A percentile compares a stretch with the other conserved stretches of the same genome.
Evolutionary conservation across 1,284 basidiomycete genomes (phyloP).

Genomic region (Cryptococcus wingfieldii): DNA sequence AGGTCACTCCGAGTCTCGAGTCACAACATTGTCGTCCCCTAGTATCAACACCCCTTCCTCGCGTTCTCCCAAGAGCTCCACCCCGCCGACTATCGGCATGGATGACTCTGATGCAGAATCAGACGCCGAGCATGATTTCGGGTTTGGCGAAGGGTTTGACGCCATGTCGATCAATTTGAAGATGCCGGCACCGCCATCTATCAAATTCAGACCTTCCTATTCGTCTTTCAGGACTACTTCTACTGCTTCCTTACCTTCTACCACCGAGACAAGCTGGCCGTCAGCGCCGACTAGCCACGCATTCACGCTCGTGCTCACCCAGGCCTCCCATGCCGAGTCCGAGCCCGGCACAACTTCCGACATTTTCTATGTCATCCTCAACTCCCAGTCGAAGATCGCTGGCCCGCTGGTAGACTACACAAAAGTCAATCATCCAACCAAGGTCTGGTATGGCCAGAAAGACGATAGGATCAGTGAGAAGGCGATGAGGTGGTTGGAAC

Average conservation of each 20-base stretch:
- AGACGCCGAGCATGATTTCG: conserved; percentile 3
- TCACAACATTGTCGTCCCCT: background rate
- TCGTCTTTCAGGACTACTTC: conserved; percentile 1
- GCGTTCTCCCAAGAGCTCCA: background rate
- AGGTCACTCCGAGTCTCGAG: background rate
- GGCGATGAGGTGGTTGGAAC: conserved; percentile 85
- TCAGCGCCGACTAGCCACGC: conserved; percentile 15
- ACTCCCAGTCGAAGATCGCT: conserved; percentile 38
- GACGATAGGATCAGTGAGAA: conserved; percentile 90
- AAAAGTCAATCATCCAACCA: conserved; percentile 71
- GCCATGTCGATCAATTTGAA: conserved; percentile 1
- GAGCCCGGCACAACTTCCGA: conserved; percentile 85
- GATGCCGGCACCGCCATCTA: conserved; percentile 1
- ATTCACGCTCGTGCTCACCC: conserved; percentile 67
- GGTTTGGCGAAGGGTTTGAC: conserved; percentile 13
- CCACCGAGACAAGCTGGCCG: background rate
- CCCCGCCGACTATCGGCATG: background rate
- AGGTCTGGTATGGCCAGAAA: conserved; percentile 87
- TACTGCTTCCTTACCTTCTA: background rate
- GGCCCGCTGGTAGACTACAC: conserved; percentile 33
- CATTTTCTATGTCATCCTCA: conserved; percentile 75
- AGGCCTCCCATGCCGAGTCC: conserved; percentile 91
- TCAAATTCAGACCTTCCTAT: conserved; percentile 1
- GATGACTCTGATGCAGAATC: background rate
- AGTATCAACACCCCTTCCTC: background rate